A percentile compares a stretch with the other conserved stretches of the same genome.
Conservation (phyloP, 2,329 filamentous ascomycete species). For the Cladosporium sp. region DNA sequence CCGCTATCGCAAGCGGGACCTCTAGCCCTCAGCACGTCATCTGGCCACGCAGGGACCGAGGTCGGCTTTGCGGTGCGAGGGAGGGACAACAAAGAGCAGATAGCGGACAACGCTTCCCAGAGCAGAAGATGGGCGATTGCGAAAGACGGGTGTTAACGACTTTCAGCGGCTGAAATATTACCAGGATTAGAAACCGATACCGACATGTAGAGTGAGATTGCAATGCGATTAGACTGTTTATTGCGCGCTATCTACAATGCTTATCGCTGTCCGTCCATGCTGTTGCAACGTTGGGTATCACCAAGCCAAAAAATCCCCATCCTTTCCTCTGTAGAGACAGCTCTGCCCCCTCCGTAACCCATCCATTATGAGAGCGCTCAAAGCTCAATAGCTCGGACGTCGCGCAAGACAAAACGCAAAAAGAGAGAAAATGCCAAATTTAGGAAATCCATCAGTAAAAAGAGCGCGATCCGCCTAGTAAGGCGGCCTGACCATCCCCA, state of each 20-base stretch:
- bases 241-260: background rate
- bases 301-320: background rate
- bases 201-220: too few relatives aligned
- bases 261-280: background rate
- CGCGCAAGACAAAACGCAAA: background rate
- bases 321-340: too few relatives aligned
- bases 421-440: background rate
- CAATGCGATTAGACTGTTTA: background rate
- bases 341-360: too few relatives aligned
- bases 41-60: slow-evolving; percentile 1
- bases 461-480: background rate
- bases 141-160: too few relatives aligned
- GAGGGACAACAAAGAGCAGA: too few relatives aligned
- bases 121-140: too few relatives aligned
- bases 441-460: background rate
- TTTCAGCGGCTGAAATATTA: too few relatives aligned
- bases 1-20: background rate
- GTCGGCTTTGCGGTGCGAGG: background rate
- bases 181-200: too few relatives aligned
- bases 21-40: slow-evolving; percentile 10
- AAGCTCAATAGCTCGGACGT: too few relatives aligned
- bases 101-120: too few relatives aligned
- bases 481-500: slow-evolving; percentile 3
- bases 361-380: too few relatives aligned
- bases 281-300: background rate